Evolutionary conservation across 2,329 filamentous ascomycete species (phyloP), one percentile per base, ranked within the genome.

Genomic region (Dactylonectria estremocensis): DNA sequence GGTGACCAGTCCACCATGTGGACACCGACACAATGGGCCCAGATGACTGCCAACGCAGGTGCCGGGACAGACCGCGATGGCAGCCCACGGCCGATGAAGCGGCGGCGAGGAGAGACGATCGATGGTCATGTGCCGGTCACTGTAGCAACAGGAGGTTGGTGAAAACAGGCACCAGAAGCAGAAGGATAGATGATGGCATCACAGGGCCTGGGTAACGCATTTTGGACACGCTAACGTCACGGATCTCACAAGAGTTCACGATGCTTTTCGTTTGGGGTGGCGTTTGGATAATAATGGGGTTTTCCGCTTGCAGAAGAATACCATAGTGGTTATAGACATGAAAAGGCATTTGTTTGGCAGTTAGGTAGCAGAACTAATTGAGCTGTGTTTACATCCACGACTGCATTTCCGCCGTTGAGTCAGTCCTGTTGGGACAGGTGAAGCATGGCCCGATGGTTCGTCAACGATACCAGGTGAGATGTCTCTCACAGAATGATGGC

Each of bases 11-110:
- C 75, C n/a, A 69, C 68, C n/a, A 70, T 83, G 64, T 83, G 81
- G 81, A 76, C 78, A 33, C 76, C 76, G 58, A 74, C 73, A 52
- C 80, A 78, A 43, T 82, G 78, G 80, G 71, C 71, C 64, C 76
- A 78, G 31, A 69, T 82, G 69, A 69, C 73, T 40, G 70, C 57
- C 8, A 64, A 67, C 22, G 50, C 66, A 22, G 74, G 70, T 13
- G 71, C 75, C 18, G 76, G 77, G n/a, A 64, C 74, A n/a, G 78
- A 81, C 40, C 76, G 78, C 31, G 78, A 77, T 2, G 77, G 72
- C 14, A 82, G 80, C 69, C 81, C 81, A 2, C 68, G 80, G 50
- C 77, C 80, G 20, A 76, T 77, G 69, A 83, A 83, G 80, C 77
- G 80, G 66, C 76, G 81, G 50, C 76, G 81, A 63, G 77, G 71